These are phyloP conservation scores for Botrytis sinoallii DNA, from an alignment of 2,329 filamentous ascomycete species.

Conservation along the genomic window DNA sequence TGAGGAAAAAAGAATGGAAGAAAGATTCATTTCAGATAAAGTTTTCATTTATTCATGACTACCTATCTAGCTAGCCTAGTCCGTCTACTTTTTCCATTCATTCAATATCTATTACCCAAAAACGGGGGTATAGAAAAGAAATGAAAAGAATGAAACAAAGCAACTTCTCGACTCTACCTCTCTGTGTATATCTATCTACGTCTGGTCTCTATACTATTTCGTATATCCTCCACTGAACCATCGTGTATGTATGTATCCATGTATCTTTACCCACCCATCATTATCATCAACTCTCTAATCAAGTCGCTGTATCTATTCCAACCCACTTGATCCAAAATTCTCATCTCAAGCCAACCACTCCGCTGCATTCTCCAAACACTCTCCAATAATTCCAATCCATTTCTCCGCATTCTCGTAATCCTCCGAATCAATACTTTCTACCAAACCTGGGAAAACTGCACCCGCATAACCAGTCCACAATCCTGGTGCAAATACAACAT, in stretches of 20 bases:
- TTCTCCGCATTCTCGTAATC: slow-evolving; percentile 56
- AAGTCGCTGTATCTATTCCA: not conserved
- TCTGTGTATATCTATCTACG: not conserved
- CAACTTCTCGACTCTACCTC: not conserved
- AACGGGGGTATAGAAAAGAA: not conserved
- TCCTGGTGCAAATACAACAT: slow-evolving; percentile 88
- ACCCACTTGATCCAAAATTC: not conserved
- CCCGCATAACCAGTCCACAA: slow-evolving; percentile 90
- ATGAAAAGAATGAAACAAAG: not conserved
- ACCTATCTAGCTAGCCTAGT: no score
- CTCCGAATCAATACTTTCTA: slow-evolving; percentile 59
- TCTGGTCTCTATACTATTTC: not conserved
- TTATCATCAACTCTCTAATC: not conserved
- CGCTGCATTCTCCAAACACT: slow-evolving; percentile 7
- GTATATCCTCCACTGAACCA: not conserved
- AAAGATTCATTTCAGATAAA: not conserved
- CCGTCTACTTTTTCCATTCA: not conserved
- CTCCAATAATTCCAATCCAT: slow-evolving; percentile 58
- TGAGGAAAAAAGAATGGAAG: not conserved
- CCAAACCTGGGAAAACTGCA: slow-evolving; percentile 60
- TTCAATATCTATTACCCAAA: not conserved
- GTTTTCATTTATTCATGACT: not conserved
- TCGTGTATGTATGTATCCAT: not conserved
- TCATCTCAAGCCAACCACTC: not conserved
- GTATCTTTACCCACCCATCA: not conserved